phyloP scores from a whole-genome alignment of 2,329 filamentous ascomycete genomes.

The Colletotrichum phormii region DNA sequence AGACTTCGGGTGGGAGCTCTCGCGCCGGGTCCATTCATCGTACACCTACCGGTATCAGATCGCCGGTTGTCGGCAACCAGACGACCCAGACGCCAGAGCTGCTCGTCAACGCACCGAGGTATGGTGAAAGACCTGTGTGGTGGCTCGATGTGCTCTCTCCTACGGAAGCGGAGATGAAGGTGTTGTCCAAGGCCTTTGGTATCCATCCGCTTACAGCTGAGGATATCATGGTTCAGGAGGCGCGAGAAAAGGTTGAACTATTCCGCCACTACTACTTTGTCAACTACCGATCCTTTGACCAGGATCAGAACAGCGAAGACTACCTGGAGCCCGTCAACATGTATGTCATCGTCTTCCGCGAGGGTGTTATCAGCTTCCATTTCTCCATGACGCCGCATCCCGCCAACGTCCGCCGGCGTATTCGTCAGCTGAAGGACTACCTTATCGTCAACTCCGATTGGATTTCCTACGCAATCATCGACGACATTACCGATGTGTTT shows the following conservation, averaged over 20 bases:
- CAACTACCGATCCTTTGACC: constrained; percentile 97
- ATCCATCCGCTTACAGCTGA: constrained; percentile 96
- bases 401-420: constrained; percentile 92
- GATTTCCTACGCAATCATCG: constrained; percentile 98
- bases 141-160: constrained; percentile 95
- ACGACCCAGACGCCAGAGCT: constrained; percentile 45
- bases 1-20: constrained; percentile 45
- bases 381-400: constrained; percentile 97
- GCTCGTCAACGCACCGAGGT: constrained; percentile 61
- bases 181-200: constrained; percentile 90
- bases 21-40: constrained; percentile 55
- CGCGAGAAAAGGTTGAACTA: constrained; percentile 96
- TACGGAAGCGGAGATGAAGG: constrained; percentile 95
- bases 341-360: constrained; percentile 96
- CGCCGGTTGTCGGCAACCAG: constrained; percentile 45
- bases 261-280: constrained; percentile 99
- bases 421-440: constrained; percentile 94
- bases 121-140: constrained; percentile 90
- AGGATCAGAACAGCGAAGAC: constrained; percentile 88
- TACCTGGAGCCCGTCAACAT: constrained; percentile 97
- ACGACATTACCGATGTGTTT: constrained; percentile 98
- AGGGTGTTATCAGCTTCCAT: constrained; percentile 96
- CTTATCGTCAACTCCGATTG: constrained; percentile 93
- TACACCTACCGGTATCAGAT: constrained; percentile 60
- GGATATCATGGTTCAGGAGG: constrained; percentile 97